Evolutionary conservation across 2,329 filamentous ascomycete species (phyloP), one percentile per base, ranked within the genome.

Genomic region (Thielaviopsis cerberus): DNA sequence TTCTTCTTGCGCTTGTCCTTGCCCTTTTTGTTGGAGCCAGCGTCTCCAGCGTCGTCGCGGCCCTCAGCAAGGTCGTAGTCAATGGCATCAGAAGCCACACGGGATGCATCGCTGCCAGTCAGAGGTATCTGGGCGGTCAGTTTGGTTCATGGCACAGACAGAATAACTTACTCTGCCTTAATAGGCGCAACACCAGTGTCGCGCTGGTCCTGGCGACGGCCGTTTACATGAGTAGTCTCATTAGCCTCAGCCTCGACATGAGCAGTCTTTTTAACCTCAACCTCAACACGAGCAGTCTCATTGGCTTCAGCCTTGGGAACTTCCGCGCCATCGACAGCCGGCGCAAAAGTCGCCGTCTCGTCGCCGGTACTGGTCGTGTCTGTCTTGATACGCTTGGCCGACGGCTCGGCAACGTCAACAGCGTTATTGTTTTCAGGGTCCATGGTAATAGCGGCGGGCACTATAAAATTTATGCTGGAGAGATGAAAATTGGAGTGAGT

Each of bases 311-410:
- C 57, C 26, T 64, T 67, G 5, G 26, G 25, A 37, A 10, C 50
- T 20, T 52, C 55, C 13, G 25, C 54, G 26, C 23, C 54, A 3
- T 30, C 30, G 63, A 25, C 37, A 11, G 41, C 24, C 11, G 59
- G 55, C 27, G 56, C 59, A 55, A 61, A 60, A 22, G 30, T 55
- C 5, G 52, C 53, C 30, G 56, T 25, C 17, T 53, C 59, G n/a
- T 59, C 56, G 25, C 20, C 24, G n/a, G n/a, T n/a, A 23, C 15
- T 45, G 17, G 54, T 8, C 6, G 59, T 45, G 45, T 59, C 57
- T 23, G 54, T 59, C 69, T 78, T 85, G 63, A 77, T 71, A 65
- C 79, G 76, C 71, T 86, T 86, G 55, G 76, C 69, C 45, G 78
- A 73, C 60, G 76, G 74, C 63, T 71, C 70, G 54, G 66, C 62